Percentiles rank a stretch among this genome's conserved stretches.
These are phyloP conservation scores for Metarhizium brunneum DNA, from an alignment of 2,329 filamentous ascomycete species.

Conservation along the genomic window DNA sequence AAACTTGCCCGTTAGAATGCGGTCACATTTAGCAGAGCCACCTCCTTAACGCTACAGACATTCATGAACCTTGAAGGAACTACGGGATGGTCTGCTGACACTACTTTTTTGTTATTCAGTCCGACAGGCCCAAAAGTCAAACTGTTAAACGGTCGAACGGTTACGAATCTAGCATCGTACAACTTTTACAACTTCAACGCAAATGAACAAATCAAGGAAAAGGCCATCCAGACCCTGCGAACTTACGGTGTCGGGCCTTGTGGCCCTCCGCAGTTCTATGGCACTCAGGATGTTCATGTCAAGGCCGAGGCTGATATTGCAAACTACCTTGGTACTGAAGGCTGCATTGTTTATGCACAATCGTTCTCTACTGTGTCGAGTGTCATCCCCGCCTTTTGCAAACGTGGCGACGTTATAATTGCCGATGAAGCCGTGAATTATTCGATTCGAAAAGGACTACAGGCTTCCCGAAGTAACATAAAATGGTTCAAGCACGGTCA, in stretches of 20 bases:
- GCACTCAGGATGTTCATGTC: constrained; percentile 96
- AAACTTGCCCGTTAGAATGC: not conserved
- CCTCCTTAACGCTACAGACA: too few species aligned
- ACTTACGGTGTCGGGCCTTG: constrained; percentile 96
- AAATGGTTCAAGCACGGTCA: constrained; percentile 95
- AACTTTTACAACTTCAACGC: constrained; percentile 97
- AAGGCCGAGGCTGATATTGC: constrained; percentile 93
- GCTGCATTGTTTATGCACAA: constrained; percentile 92
- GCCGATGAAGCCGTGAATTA: constrained; percentile 91
- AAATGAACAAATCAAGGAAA: constrained; percentile 88
- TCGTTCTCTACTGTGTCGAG: constrained; percentile 95
- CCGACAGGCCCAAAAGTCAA: constrained; percentile 87
- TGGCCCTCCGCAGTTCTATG: constrained; percentile 95
- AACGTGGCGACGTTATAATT: constrained; percentile 93
- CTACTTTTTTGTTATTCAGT: constrained; percentile 33
- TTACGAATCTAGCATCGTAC: constrained; percentile 87
- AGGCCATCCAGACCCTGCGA: constrained; percentile 85
- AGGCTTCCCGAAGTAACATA: constrained; percentile 85
- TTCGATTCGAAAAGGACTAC: constrained; percentile 85
- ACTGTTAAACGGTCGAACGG: constrained; percentile 78
- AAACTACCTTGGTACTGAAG: constrained; percentile 74
- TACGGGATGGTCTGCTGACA: not conserved
- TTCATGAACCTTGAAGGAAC: not conserved
- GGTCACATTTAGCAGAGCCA: not conserved
- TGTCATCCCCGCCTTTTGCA: constrained; percentile 94